These are phyloP conservation scores for Meira miltonrushii DNA, from an alignment of 1,284 basidiomycete genomes.

Conservation along the genomic window DNA sequence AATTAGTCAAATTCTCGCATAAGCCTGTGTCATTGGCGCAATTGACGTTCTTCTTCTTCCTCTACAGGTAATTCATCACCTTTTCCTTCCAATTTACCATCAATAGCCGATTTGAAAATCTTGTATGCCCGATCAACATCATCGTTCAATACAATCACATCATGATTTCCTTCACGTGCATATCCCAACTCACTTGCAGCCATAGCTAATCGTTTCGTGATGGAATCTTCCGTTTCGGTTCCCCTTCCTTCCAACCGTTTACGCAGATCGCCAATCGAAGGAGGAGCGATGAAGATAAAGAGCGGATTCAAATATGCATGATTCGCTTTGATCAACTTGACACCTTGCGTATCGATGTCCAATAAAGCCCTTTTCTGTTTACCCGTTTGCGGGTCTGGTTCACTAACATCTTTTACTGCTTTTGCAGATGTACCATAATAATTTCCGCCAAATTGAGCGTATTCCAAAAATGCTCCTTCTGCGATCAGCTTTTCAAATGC, in stretches of 20 bases:
- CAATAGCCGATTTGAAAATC: constrained; percentile 49
- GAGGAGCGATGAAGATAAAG: constrained; percentile 90
- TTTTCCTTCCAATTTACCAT: constrained; percentile 22
- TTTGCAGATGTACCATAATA: constrained; percentile 81
- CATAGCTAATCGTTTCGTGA: constrained; percentile 71
- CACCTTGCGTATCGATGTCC: constrained; percentile 83
- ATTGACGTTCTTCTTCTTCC: constrained; percentile 28
- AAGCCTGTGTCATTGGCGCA: not conserved
- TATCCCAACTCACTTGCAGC: constrained; percentile 80
- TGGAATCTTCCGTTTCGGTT: constrained; percentile 73
- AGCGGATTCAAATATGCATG: constrained; percentile 69
- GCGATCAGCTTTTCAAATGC: constrained; percentile 58
- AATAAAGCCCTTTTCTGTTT: constrained; percentile 68
- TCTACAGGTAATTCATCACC: constrained; percentile 31
- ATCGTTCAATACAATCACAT: constrained; percentile 86
- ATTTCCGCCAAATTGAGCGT: constrained; percentile 79
- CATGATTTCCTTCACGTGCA: constrained; percentile 69
- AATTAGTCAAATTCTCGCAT: not conserved
- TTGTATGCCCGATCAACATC: constrained; percentile 77
- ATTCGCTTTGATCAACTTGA: constrained; percentile 66
- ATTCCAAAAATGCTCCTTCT: constrained; percentile 61
- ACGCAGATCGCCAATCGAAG: constrained; percentile 59
- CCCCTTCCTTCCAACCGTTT: constrained; percentile 70
- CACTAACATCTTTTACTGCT: constrained; percentile 59
- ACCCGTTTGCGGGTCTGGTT: constrained; percentile 53